phyloP scores from a whole-genome alignment of 164 flowering plant species.

The Protea cynaroides region DNA sequence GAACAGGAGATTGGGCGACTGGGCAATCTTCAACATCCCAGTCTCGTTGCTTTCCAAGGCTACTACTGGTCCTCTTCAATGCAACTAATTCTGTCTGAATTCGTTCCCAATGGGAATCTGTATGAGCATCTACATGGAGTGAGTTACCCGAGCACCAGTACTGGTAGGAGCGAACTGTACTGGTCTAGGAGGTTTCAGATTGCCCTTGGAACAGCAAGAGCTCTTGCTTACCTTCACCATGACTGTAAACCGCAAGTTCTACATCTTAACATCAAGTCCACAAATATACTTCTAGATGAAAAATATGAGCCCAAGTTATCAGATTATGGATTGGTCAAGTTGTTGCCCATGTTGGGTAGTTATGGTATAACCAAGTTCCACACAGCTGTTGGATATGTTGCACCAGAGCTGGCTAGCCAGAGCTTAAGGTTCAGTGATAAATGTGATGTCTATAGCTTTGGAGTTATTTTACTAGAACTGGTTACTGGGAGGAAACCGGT shows the following conservation, averaged over 20 bases:
- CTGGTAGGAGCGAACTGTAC: slow-evolving; percentile 45
- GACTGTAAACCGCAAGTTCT: slow-evolving; percentile 83
- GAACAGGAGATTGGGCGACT: slow-evolving; percentile 90
- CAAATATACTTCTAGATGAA: slow-evolving; percentile 82
- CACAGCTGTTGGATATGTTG: slow-evolving; percentile 81
- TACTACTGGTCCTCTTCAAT: slow-evolving; percentile 89
- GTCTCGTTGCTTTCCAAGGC: slow-evolving; percentile 78
- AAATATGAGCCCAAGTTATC: slow-evolving; percentile 65
- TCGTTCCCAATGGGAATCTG: slow-evolving; percentile 69
- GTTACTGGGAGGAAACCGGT: slow-evolving; percentile 95
- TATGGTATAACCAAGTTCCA: slow-evolving; percentile 64
- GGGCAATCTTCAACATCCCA: slow-evolving; percentile 65
- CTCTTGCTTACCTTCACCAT: slow-evolving; percentile 89
- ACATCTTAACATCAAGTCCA: slow-evolving; percentile 85
- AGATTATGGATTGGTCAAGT: slow-evolving; percentile 73
- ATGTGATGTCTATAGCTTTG: slow-evolving; percentile 92
- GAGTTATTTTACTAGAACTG: slow-evolving; percentile 80
- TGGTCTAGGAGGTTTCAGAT: slow-evolving; percentile 85
- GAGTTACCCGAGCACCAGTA: slow-evolving; percentile 54
- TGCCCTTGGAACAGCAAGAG: slow-evolving; percentile 88
- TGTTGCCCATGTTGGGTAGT: slow-evolving; percentile 69
- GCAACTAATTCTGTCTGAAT: slow-evolving; percentile 82
- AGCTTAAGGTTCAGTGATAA: slow-evolving; percentile 66
- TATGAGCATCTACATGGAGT: slow-evolving; percentile 73
- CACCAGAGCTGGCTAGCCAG: slow-evolving; percentile 80